Evolutionary conservation across 257 asterid genomes (phyloP).

Genomic region (Linaria vulgaris): DNA sequence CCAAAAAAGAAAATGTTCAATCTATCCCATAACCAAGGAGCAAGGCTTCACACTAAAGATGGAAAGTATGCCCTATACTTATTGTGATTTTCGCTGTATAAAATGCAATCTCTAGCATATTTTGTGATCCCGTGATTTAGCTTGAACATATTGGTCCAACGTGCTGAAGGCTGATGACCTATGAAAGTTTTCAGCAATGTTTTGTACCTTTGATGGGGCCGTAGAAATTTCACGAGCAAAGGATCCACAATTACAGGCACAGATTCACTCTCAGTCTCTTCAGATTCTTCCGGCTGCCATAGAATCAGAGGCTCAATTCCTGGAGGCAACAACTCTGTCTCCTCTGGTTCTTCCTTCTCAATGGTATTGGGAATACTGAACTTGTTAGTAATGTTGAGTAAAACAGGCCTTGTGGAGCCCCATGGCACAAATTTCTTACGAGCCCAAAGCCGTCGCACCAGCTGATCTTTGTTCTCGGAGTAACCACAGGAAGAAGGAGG

Average conservation of each 20-base stretch:
- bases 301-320: slow-evolving; percentile 85
- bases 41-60: slow-evolving; percentile 17
- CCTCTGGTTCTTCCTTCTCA: slow-evolving; percentile 51
- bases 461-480: slow-evolving; percentile 58
- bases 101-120: neutral
- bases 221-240: slow-evolving; percentile 85
- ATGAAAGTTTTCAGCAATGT: slow-evolving; percentile 12
- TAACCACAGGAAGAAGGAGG: slow-evolving; percentile 84
- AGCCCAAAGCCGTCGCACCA: slow-evolving; percentile 76
- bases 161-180: slow-evolving; percentile 17
- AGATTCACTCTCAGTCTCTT: slow-evolving; percentile 34
- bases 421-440: slow-evolving; percentile 96
- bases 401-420: slow-evolving; percentile 77
- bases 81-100: slow-evolving; percentile 1
- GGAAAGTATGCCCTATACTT: slow-evolving; percentile 13
- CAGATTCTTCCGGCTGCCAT: slow-evolving; percentile 76
- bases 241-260: slow-evolving; percentile 63
- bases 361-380: slow-evolving; percentile 35
- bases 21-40: slow-evolving; percentile 12
- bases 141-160: slow-evolving; percentile 6
- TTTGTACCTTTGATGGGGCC: slow-evolving; percentile 92
- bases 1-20: slow-evolving; percentile 23
- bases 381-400: slow-evolving; percentile 65
- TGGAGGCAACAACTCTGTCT: slow-evolving; percentile 60
- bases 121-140: no score